Evolutionary conservation across 2,329 filamentous ascomycete species (phyloP).

Genomic region (Verticillium tricorpus): DNA sequence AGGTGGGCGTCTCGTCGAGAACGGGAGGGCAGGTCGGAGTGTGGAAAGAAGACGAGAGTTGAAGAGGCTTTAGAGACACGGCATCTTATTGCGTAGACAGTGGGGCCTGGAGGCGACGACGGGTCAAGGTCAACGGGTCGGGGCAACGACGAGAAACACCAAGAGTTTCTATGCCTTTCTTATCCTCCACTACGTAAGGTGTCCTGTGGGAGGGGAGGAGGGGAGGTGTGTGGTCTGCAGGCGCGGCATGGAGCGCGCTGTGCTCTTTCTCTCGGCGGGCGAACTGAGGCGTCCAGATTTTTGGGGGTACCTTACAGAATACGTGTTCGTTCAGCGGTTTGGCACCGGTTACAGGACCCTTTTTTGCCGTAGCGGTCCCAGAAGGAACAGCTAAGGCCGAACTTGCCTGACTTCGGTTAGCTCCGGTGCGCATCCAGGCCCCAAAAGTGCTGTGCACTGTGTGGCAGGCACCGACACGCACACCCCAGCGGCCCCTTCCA

Average conservation of each 20-base stretch:
- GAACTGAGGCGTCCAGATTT: neutral
- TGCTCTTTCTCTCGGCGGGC: neutral
- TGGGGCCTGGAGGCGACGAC: slow-evolving; percentile 13
- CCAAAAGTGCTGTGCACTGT: neutral
- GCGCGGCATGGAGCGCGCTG: neutral
- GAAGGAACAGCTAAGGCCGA: neutral
- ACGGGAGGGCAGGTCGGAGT: neutral
- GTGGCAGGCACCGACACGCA: neutral
- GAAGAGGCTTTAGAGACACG: slow-evolving; percentile 7
- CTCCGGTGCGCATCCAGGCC: neutral
- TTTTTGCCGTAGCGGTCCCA: slow-evolving; percentile 9
- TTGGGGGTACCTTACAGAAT: slow-evolving; percentile 3
- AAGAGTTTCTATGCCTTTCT: slow-evolving; percentile 12
- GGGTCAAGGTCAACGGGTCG: neutral
- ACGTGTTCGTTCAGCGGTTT: slow-evolving; percentile 15
- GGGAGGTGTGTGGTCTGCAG: neutral
- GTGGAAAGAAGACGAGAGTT: slow-evolving; percentile 5
- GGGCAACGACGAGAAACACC: slow-evolving; percentile 8
- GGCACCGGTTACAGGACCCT: neutral
- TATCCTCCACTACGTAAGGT: neutral
- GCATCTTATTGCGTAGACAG: slow-evolving; percentile 12
- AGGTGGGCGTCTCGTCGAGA: neutral
- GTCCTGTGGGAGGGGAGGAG: neutral
- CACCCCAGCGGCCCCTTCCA: neutral
- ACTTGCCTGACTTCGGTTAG: slow-evolving; percentile 8